Evolutionary conservation across 768 basidiomycete species (phyloP).

Genomic region (Tylopilus cervinicoccineus): DNA sequence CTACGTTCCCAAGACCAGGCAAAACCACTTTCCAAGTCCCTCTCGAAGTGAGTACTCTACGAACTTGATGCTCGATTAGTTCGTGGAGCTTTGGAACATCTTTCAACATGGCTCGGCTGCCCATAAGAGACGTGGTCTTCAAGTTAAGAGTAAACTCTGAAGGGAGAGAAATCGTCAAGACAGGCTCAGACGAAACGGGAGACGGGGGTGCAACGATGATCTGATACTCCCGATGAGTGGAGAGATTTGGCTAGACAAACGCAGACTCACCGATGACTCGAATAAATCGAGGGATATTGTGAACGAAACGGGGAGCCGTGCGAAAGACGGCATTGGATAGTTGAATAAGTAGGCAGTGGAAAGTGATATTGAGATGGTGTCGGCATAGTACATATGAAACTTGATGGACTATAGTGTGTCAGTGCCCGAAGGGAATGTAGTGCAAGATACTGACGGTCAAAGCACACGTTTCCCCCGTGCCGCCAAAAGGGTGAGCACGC

Average conservation of each 20-base stretch:
- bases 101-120: conserved; percentile 94
- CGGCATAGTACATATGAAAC: conserved; percentile 81
- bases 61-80: conserved; percentile 81
- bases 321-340: conserved; percentile 80
- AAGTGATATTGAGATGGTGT: conserved; percentile 76
- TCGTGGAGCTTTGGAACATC: conserved; percentile 98
- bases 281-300: conserved; percentile 76
- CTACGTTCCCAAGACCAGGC: conserved; percentile 52
- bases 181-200: conserved; percentile 49
- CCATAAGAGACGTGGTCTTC: conserved; percentile 87
- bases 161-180: conserved; percentile 68
- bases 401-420: conserved; percentile 60
- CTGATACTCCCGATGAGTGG: conserved; percentile 33
- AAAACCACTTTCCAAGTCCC: conserved; percentile 66
- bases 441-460: conserved; percentile 28
- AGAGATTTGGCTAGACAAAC: neutral
- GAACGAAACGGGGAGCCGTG: conserved; percentile 76
- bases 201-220: conserved; percentile 61
- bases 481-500: conserved; percentile 52
- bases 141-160: conserved; percentile 86
- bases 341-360: conserved; percentile 83
- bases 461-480: conserved; percentile 8
- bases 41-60: conserved; percentile 53
- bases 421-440: conserved; percentile 7
- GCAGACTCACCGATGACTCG: conserved; percentile 53